phyloP scores from a whole-genome alignment of 73 alveolate genomes.

The Tetrahymena borealis region DNA sequence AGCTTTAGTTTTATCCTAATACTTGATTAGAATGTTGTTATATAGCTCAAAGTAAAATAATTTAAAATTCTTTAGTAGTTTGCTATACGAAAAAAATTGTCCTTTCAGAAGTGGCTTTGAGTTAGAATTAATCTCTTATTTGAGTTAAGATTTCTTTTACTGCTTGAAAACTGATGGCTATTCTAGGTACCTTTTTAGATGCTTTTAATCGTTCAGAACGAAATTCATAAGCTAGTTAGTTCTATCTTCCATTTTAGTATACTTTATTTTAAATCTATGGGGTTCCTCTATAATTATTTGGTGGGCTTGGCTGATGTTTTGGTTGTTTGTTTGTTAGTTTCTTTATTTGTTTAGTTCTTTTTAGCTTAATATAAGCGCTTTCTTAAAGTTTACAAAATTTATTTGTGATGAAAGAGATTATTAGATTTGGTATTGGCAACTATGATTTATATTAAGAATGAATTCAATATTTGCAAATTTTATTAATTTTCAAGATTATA shows the following conservation, averaged over 20 bases:
- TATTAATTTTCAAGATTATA: too few species aligned
- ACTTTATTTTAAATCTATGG: background rate
- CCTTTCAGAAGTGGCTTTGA: background rate
- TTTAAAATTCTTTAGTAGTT: background rate
- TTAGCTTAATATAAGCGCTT: too few species aligned
- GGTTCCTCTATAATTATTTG: background rate
- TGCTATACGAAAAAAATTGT: background rate
- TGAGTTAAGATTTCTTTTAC: background rate
- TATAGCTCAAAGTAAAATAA: background rate
- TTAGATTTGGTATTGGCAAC: too few species aligned
- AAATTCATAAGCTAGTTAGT: background rate
- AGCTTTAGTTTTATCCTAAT: background rate
- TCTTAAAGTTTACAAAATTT: too few species aligned
- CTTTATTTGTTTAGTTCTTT: too few species aligned
- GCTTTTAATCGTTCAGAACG: background rate
- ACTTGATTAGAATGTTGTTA: background rate
- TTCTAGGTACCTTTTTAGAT: background rate
- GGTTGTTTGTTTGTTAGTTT: background rate
- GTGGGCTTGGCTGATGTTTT: background rate
- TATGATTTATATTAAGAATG: too few species aligned
- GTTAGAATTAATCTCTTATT: background rate
- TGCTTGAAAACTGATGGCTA: background rate
- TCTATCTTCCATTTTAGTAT: background rate
- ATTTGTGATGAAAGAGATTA: too few species aligned
- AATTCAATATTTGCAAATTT: too few species aligned